Base-by-base conservation (phyloP, 2,329 filamentous ascomycete genomes). In the Ophiostoma ips region DNA sequence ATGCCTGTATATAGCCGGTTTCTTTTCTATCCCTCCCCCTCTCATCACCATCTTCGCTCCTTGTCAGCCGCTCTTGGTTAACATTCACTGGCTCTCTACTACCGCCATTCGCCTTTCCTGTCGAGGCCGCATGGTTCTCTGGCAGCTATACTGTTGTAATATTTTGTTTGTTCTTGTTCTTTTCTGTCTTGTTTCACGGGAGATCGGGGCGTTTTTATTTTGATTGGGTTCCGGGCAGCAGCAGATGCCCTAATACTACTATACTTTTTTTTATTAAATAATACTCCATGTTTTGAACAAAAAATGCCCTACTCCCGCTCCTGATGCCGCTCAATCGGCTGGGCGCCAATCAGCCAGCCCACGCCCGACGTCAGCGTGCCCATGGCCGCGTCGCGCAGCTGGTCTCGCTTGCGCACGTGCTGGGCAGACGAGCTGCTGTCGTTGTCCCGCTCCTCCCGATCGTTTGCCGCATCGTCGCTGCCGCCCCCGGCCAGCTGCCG, bases 321-420 rank as follows among this genome's bases (percentile, higher is more conserved):
- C 21, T 48, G 37, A 15, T 37, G 24, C 31, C 60, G 61, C 44
- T 61, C 59, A 11, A 58, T 56, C 18, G 68, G 67, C 54, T 70
- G 71, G 3, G 79, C 80, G 7, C 77, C 77, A 52, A 84, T 73
- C 44, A 84, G 62, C 81, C 81, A 84, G 0, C 81, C 79, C 21
- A 84, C 75, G 16, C 81, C 77, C 40, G 76, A 79, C 3, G 81
- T 80, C 44, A 84, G 62, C 1, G 79, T 80, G n/a, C 77, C 79
- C 50, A 81, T 77, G 9, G 81, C 80, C 34, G 73, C 80, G 53
- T 83, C 79, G 55, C 77, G 70, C 37, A 84, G 59, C 63, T 83
- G 81, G 61, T 90, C 86, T 57, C 86, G 73, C 68, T 82, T 89
- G 58, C 85, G 74, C 35, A 76, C 70, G 51, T 66, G 55, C 45